phyloP scores from a whole-genome alignment of 2,329 filamentous ascomycete species.

The Trichoderma hamatum region DNA sequence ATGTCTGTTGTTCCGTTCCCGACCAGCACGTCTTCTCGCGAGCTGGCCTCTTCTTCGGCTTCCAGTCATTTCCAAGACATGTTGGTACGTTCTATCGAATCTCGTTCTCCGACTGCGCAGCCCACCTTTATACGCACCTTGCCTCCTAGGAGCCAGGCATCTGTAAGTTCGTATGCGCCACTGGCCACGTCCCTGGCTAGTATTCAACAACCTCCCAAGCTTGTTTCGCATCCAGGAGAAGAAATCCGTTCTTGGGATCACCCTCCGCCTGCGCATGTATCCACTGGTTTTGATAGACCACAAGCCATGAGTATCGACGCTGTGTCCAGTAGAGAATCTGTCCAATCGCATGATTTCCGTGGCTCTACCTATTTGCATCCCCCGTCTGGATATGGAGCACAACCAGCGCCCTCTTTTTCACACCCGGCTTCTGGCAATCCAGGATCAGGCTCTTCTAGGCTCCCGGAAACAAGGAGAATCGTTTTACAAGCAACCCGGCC shows the following conservation, averaged over 20 bases:
- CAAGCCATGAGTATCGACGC: slow-evolving; percentile 14
- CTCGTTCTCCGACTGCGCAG: slow-evolving; percentile 43
- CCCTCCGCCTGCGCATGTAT: neutral
- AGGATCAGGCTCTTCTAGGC: slow-evolving; percentile 30
- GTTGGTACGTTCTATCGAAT: slow-evolving; percentile 52
- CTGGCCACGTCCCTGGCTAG: slow-evolving; percentile 21
- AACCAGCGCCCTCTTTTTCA: neutral
- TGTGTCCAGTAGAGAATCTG: slow-evolving; percentile 21
- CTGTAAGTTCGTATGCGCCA: slow-evolving; percentile 31
- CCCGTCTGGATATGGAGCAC: slow-evolving; percentile 8
- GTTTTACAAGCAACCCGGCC: slow-evolving; percentile 38
- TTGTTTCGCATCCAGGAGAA: slow-evolving; percentile 32
- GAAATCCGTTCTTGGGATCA: slow-evolving; percentile 27
- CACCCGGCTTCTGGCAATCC: slow-evolving; percentile 28
- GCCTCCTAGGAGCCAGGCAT: slow-evolving; percentile 36
- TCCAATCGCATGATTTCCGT: slow-evolving; percentile 14
- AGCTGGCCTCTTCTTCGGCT: slow-evolving; percentile 34
- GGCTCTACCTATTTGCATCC: slow-evolving; percentile 3
- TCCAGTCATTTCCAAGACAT: slow-evolving; percentile 43
- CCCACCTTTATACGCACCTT: slow-evolving; percentile 42
- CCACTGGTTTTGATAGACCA: neutral
- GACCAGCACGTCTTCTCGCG: slow-evolving; percentile 32
- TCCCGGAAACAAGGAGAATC: slow-evolving; percentile 35
- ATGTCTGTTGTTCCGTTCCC: slow-evolving; percentile 31
- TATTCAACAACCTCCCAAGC: slow-evolving; percentile 32